Evolutionary conservation across 1,284 basidiomycete species (phyloP).

Genomic region (Inonotus obliquus): DNA sequence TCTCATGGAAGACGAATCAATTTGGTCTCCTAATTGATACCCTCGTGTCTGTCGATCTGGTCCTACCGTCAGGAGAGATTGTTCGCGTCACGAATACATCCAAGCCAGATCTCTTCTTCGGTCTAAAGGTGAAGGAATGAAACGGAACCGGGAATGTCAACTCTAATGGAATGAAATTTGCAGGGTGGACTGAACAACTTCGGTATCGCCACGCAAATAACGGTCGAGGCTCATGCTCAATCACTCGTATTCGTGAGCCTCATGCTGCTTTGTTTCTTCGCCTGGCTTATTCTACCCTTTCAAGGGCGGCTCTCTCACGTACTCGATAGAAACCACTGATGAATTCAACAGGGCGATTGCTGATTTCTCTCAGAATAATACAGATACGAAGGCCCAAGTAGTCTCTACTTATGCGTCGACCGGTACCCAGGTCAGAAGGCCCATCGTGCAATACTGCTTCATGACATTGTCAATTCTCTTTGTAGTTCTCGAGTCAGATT

Average conservation of each 20-base stretch:
- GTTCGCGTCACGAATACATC: conserved; percentile 8
- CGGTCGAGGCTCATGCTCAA: background rate
- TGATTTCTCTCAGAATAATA: conserved; percentile 13
- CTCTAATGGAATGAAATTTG: background rate
- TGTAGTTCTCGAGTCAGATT: conserved; percentile 6
- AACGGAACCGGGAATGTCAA: background rate
- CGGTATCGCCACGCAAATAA: conserved; percentile 14
- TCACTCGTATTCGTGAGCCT: conserved; percentile 6
- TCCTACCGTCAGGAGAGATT: conserved; percentile 12
- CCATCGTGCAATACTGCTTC: too few relatives aligned
- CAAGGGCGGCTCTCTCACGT: conserved; percentile 12
- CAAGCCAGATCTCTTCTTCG: conserved; percentile 18
- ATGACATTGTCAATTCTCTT: background rate
- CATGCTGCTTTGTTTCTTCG: background rate
- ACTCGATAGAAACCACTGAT: conserved; percentile 1
- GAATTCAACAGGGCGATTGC: conserved; percentile 7
- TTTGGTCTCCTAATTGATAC: conserved; percentile 16
- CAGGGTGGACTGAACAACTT: conserved; percentile 19
- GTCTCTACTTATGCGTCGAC: conserved; percentile 6
- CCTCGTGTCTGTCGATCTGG: conserved; percentile 11
- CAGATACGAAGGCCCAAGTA: conserved; percentile 18
- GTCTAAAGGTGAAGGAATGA: conserved; percentile 5
- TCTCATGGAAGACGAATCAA: conserved; percentile 19
- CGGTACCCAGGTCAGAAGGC: conserved; percentile 11
- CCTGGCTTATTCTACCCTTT: background rate